These are phyloP conservation scores for Elaeagnus macrophylla DNA, from an alignment of 306 rosid species.

Conservation along the genomic window DNA sequence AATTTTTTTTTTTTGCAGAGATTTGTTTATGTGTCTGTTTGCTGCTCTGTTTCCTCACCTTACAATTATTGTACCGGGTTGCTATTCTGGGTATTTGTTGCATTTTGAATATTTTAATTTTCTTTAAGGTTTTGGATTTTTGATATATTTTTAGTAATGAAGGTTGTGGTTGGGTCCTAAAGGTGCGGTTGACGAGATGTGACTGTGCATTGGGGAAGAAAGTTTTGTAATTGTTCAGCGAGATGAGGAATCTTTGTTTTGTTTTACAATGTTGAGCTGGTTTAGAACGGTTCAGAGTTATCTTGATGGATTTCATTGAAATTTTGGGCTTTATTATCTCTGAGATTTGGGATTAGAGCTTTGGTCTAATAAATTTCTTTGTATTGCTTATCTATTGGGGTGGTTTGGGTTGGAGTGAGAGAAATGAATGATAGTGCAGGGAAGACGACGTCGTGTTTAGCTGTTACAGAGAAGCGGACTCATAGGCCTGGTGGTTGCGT, in stretches of 20 bases:
- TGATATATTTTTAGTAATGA: neutral
- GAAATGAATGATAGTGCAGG: conserved; percentile 53
- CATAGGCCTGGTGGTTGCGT: conserved; percentile 71
- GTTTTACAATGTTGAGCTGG: conserved; percentile 21
- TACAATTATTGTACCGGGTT: conserved; percentile 4
- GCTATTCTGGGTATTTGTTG: neutral
- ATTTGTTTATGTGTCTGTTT: neutral
- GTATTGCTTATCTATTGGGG: neutral
- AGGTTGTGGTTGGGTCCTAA: neutral
- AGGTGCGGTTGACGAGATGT: conserved; percentile 2
- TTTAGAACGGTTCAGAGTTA: conserved; percentile 6
- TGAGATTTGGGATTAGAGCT: neutral
- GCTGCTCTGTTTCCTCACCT: neutral
- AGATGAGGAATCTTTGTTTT: conserved; percentile 7
- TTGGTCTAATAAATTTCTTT: neutral
- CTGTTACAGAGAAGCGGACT: conserved; percentile 57
- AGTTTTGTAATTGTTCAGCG: neutral
- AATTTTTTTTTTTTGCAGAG: neutral
- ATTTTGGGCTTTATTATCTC: conserved; percentile 7
- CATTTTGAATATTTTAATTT: neutral
- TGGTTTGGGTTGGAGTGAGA: conserved; percentile 12
- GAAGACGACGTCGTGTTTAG: conserved; percentile 43
- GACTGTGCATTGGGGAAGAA: neutral
- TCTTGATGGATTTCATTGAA: conserved; percentile 7
- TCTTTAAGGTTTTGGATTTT: neutral